phyloP scores from a whole-genome alignment of 805 yeast species.

The Saccharomycopsis synnaedendra region DNA sequence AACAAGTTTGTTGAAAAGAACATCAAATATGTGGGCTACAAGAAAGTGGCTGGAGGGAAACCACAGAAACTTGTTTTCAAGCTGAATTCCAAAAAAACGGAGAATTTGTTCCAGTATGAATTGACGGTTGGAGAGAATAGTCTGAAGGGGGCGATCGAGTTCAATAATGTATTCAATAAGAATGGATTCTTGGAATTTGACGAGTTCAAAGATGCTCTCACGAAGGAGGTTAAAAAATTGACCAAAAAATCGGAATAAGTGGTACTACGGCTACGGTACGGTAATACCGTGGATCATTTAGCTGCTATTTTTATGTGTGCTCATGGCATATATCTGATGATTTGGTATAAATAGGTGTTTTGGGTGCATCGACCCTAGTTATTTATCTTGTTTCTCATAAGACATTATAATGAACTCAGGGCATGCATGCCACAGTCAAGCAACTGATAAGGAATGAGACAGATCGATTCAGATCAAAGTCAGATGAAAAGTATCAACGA shows the following conservation, averaged over 20 bases:
- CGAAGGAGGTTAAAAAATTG: conserved; percentile 9
- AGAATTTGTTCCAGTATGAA: conserved; percentile 33
- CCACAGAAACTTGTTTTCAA: conserved; percentile 25
- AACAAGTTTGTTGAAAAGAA: conserved; percentile 28
- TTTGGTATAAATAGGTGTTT: not conserved
- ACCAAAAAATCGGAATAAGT: conserved; percentile 3
- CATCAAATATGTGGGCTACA: conserved; percentile 35
- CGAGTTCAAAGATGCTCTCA: conserved; percentile 23
- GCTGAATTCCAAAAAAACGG: conserved; percentile 27
- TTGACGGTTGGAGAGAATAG: conserved; percentile 18
- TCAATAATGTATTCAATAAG: conserved; percentile 34
- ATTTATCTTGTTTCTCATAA: no score
- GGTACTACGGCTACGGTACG: no score
- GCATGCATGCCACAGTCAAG: no score
- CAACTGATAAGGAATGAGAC: no score
- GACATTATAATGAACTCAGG: no score
- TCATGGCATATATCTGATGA: no score
- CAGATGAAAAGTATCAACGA: no score
- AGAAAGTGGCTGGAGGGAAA: not conserved
- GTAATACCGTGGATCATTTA: no score
- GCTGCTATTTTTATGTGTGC: no score
- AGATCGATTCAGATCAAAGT: no score
- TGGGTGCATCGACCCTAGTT: no score
- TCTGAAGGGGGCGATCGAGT: conserved; percentile 21
- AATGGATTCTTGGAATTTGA: conserved; percentile 33